These are phyloP conservation scores for Pestalotiopsis sp. DNA, from an alignment of 2,329 filamentous ascomycete species.

Conservation along the genomic window DNA sequence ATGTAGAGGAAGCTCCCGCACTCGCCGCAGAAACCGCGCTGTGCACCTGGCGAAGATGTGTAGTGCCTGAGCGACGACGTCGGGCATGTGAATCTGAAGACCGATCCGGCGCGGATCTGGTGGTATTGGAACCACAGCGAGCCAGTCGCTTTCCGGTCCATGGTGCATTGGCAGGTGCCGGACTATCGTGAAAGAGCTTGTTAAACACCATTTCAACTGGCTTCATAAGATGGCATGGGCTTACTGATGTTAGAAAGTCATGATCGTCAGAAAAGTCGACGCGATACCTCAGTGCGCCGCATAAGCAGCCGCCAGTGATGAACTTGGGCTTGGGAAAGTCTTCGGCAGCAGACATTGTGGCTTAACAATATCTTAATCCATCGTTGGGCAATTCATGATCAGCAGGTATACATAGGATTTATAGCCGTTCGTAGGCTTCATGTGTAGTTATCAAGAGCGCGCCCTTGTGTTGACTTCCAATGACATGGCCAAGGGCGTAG, in stretches of 20 bases:
- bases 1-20: neutral
- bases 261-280: neutral
- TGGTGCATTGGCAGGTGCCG: constrained; percentile 3
- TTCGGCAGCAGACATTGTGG: neutral
- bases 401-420: too few relatives aligned
- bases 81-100: neutral
- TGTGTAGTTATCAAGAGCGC: too few relatives aligned
- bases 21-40: constrained; percentile 2
- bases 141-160: neutral
- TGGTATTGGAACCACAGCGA: constrained; percentile 7
- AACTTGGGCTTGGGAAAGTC: neutral
- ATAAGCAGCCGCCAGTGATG: constrained; percentile 1
- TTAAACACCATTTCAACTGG: neutral
- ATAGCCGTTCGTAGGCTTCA: too few relatives aligned
- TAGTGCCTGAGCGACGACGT: neutral
- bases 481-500: neutral
- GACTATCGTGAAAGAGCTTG: neutral
- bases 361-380: neutral
- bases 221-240: neutral
- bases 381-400: neutral
- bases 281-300: neutral
- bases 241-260: neutral
- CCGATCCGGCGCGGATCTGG: neutral
- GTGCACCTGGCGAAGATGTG: neutral
- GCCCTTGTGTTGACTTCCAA: neutral